Base-by-base conservation (phyloP, 2,329 filamentous ascomycete genomes). In the Whalleya microplaca region DNA sequence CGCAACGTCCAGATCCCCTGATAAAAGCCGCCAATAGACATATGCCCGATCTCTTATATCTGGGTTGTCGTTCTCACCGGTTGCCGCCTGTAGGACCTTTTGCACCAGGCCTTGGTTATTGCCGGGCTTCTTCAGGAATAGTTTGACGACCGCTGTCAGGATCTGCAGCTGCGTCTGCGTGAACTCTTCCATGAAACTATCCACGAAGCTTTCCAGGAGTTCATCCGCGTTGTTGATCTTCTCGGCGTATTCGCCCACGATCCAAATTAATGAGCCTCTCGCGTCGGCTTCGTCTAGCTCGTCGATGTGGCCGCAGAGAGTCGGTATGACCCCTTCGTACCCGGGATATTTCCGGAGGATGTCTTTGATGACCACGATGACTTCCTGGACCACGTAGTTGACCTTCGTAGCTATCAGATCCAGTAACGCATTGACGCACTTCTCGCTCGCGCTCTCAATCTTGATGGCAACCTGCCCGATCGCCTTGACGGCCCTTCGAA, bases 211-310 rank as follows among this genome's bases (percentile, higher is more conserved):
- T 50, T 87, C 83, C 56, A 99, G 76, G 61, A 99, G 98, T 66
- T 98, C 92, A 62, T 93, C 92, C n/a, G 95, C 95, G 68, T 99
- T 98, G 77, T 86, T 96, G 70, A 99, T 99, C 81, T 99, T 99
- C 79, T 99, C 95, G 0, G 95, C 95, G 72, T 99, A 99, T 73
- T 99, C 95, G 65, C 95, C 95, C 5, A 99, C 94, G 65, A 99
- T 98, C 95, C 95, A 99, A 69, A 99, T 98, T 57, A 99, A 79
- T 20, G 94, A 90, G 2, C 90, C 93, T 69, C 95, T 83, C 6
- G 95, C 95, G 67, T 92, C 88, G 1, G 94, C 93, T 74, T 99
- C 95, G 70, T 99, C 95, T 64, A 99, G 76, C 66, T 99, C 95
- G 68, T 99, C 95, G 59, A 99, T 97, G 71, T 96, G 92, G 73